Evolutionary conservation across 306 rosid genomes (phyloP).

Genomic region (Luffa aegyptiaca): DNA sequence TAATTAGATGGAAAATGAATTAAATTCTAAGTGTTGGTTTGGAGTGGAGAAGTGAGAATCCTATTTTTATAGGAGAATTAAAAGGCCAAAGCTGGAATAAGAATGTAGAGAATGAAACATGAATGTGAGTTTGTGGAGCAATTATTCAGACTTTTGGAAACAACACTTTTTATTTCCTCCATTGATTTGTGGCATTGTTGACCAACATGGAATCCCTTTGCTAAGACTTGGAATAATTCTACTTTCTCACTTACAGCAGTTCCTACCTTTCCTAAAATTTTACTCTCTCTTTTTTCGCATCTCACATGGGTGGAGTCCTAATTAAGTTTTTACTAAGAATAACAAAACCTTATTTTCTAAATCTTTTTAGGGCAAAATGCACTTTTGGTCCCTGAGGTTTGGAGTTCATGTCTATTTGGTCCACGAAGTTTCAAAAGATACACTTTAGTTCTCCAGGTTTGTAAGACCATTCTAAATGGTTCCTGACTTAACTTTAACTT

Average conservation of each 20-base stretch:
- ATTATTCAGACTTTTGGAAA: background rate
- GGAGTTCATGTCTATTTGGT: too few relatives aligned
- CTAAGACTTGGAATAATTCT: background rate
- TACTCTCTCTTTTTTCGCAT: background rate
- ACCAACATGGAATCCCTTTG: background rate
- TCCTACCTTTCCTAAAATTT: background rate
- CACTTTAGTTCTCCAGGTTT: too few relatives aligned
- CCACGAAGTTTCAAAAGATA: too few relatives aligned
- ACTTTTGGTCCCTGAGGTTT: too few relatives aligned
- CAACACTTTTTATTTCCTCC: slow-evolving; percentile 5
- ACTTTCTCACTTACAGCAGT: background rate
- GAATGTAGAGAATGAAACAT: background rate
- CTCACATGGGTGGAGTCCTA: background rate
- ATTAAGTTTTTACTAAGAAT: too few relatives aligned
- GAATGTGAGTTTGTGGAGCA: background rate
- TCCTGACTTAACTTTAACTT: too few relatives aligned
- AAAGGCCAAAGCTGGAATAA: background rate
- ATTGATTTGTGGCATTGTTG: background rate
- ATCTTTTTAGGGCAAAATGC: too few relatives aligned
- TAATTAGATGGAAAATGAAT: background rate
- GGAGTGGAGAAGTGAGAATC: background rate
- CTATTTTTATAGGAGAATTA: background rate
- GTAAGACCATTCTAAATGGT: too few relatives aligned
- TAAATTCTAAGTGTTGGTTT: background rate
- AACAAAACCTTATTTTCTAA: too few relatives aligned